Evolutionary conservation across 1,284 basidiomycete species (phyloP).

Genomic region (Apiotrichum gamsii): DNA sequence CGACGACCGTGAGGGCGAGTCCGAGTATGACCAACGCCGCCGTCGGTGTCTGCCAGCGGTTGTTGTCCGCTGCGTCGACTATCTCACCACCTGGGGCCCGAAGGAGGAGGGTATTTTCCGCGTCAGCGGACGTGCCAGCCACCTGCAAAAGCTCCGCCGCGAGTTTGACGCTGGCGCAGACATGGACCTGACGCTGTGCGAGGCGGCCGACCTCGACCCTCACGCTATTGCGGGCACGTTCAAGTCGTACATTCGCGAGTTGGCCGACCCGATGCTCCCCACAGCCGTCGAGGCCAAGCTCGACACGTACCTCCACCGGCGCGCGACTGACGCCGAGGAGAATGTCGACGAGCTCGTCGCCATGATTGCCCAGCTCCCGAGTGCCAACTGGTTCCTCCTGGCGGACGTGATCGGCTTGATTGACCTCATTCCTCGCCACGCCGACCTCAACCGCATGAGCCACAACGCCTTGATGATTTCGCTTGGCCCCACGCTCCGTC

Average conservation of each 20-base stretch:
- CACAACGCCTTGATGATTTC: conserved; percentile 41
- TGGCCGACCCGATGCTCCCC: conserved; percentile 75
- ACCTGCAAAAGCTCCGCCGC: conserved; percentile 63
- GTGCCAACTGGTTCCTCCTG: conserved; percentile 46
- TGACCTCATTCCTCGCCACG: conserved; percentile 37
- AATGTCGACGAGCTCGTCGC: conserved; percentile 20
- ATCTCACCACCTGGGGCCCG: conserved; percentile 44
- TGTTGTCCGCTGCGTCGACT: conserved; percentile 42
- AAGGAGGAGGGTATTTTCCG: conserved; percentile 49
- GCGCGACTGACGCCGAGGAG: conserved; percentile 2
- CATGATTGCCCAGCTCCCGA: conserved; percentile 33
- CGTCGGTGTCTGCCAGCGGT: conserved; percentile 43
- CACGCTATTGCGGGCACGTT: conserved; percentile 76
- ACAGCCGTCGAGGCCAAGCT: conserved; percentile 62
- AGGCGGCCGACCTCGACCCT: conserved; percentile 77
- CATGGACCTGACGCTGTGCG: conserved; percentile 66
- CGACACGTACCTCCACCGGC: conserved; percentile 50
- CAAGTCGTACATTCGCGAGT: conserved; percentile 51
- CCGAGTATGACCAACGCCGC: conserved; percentile 25
- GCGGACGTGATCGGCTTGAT: conserved; percentile 43
- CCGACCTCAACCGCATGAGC: conserved; percentile 40
- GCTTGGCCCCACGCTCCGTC: conserved; percentile 40
- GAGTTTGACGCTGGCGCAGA: conserved; percentile 87
- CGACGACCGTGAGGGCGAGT: conserved; percentile 15
- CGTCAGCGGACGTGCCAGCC: conserved; percentile 50